phyloP scores from a whole-genome alignment of 345 rosid genomes.

The Crucihimalaya himalaica region DNA sequence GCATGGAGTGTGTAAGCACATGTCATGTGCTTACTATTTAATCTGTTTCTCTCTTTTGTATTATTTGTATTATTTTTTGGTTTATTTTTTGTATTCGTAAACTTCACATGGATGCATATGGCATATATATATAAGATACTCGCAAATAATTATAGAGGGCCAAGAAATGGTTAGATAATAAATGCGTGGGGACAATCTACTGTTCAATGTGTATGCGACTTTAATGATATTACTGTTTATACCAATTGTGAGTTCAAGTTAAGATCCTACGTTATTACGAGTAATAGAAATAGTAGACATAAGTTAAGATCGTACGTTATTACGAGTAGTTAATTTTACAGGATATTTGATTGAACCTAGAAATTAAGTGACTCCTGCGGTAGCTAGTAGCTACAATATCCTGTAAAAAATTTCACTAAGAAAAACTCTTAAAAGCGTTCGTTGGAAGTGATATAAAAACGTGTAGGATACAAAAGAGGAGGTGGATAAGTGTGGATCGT shows the following conservation, averaged over 20 bases:
- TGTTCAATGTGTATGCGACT: conserved; percentile 19
- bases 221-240: not conserved
- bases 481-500: conserved; percentile 24
- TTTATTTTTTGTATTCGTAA: conserved; percentile 11
- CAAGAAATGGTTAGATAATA: conserved; percentile 35
- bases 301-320: too few relatives aligned
- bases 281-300: too few relatives aligned
- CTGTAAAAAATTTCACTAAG: not conserved
- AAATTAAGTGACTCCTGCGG: not conserved
- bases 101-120: conserved; percentile 32
- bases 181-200: conserved; percentile 31
- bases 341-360: conserved; percentile 24
- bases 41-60: not conserved
- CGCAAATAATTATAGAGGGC: conserved; percentile 6
- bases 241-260: not conserved
- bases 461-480: conserved; percentile 18
- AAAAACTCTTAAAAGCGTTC: not conserved
- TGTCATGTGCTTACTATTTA: not conserved
- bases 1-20: not conserved
- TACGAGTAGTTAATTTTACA: too few relatives aligned
- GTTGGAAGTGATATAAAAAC: conserved; percentile 15
- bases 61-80: conserved; percentile 13
- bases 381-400: conserved; percentile 26
- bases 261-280: too few relatives aligned
- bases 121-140: conserved; percentile 19